Percentiles rank a stretch among this genome's conserved stretches.
Conservation (phyloP, 73 alveolate species). For the Stentor coeruleus region DNA sequence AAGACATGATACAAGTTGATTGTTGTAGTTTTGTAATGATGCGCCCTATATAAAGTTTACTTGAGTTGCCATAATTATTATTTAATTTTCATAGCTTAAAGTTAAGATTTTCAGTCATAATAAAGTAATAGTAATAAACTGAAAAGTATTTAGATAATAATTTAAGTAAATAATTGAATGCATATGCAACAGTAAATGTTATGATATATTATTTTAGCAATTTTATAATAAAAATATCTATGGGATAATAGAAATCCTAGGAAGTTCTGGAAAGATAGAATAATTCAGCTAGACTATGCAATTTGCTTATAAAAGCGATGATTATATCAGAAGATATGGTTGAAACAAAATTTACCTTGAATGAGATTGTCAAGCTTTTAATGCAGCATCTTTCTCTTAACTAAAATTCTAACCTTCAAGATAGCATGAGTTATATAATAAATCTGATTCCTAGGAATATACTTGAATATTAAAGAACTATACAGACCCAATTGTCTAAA, state of each 20-base stretch:
- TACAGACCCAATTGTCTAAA: slow-evolving; percentile 2
- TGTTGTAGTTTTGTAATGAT: slow-evolving; percentile 45
- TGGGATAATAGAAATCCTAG: slow-evolving; percentile 23
- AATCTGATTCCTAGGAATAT: background rate
- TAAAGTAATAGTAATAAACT: too few relatives aligned
- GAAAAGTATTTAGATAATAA: too few relatives aligned
- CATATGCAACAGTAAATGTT: too few relatives aligned
- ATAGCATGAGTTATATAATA: background rate
- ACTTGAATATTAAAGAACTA: slow-evolving; percentile 14
- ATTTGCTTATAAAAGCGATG: background rate
- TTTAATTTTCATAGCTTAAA: too few relatives aligned
- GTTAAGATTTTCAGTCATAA: too few relatives aligned
- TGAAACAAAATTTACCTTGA: slow-evolving; percentile 13
- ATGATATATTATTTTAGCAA: too few relatives aligned
- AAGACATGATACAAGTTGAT: slow-evolving; percentile 30
- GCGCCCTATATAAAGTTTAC: slow-evolving; percentile 36
- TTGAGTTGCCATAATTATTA: slow-evolving; percentile 15
- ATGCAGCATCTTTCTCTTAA: background rate
- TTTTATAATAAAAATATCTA: too few relatives aligned
- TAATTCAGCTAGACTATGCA: background rate
- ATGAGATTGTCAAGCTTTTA: background rate
- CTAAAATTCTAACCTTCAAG: background rate
- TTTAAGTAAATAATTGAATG: too few relatives aligned
- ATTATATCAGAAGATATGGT: background rate
- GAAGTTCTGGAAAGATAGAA: background rate